Evolutionary conservation across 1,284 basidiomycete species (phyloP).

Genomic region (Neolentinus lepideus): DNA sequence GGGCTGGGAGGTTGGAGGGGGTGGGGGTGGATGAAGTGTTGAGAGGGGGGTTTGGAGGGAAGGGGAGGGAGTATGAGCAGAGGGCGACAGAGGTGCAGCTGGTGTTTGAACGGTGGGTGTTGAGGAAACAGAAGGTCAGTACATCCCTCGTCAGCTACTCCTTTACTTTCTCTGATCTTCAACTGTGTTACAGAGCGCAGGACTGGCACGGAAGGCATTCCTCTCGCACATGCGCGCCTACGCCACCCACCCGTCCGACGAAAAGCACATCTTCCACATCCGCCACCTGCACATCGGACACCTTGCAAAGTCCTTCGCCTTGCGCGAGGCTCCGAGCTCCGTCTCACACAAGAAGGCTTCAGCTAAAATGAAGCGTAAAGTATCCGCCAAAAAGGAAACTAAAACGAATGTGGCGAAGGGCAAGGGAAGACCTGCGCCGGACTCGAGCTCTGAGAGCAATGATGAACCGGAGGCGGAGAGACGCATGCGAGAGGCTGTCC

Average conservation of each 20-base stretch:
- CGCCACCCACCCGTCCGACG: slow-evolving; percentile 92
- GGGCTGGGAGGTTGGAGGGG: slow-evolving; percentile 47
- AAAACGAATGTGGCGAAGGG: slow-evolving; percentile 17
- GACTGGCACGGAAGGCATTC: slow-evolving; percentile 82
- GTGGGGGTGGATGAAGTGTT: slow-evolving; percentile 69
- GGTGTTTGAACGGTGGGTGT: slow-evolving; percentile 92
- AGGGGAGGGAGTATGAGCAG: slow-evolving; percentile 73
- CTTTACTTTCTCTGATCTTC: background rate
- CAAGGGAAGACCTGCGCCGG: slow-evolving; percentile 17
- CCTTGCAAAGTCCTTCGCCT: slow-evolving; percentile 92
- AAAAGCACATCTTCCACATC: slow-evolving; percentile 95
- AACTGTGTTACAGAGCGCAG: slow-evolving; percentile 49
- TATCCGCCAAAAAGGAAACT: slow-evolving; percentile 14
- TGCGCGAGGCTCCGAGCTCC: slow-evolving; percentile 85
- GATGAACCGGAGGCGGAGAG: slow-evolving; percentile 61
- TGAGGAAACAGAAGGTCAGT: slow-evolving; percentile 65
- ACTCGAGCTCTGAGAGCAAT: slow-evolving; percentile 27
- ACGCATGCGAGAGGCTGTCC: slow-evolving; percentile 85
- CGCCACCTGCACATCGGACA: slow-evolving; percentile 93
- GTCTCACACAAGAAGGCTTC: slow-evolving; percentile 31
- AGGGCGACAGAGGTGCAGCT: slow-evolving; percentile 96
- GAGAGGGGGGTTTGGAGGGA: slow-evolving; percentile 80
- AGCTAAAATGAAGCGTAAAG: slow-evolving; percentile 12
- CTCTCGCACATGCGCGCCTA: slow-evolving; percentile 93
- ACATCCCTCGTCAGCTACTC: background rate